Evolutionary conservation across 164 flowering plant species (phyloP).

Genomic region (Vitis rupestris): DNA sequence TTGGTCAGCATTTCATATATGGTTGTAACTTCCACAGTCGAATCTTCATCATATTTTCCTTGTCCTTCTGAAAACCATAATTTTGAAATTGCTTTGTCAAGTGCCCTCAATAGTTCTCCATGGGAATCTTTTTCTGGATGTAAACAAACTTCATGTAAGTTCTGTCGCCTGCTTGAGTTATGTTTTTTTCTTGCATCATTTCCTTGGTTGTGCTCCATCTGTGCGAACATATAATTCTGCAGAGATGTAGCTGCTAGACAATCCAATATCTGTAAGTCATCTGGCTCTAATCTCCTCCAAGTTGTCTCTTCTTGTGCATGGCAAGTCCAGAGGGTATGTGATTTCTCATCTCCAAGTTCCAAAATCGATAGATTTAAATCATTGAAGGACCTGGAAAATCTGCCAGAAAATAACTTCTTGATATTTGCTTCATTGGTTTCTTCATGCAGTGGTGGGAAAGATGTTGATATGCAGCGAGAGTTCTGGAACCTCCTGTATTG

Average conservation of each 20-base stretch:
- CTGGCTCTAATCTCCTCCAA: slow-evolving; percentile 16
- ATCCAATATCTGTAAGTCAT: slow-evolving; percentile 20
- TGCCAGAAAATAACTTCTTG: slow-evolving; percentile 19
- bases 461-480: slow-evolving; percentile 18
- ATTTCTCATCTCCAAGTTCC: slow-evolving; percentile 17
- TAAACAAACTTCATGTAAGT: slow-evolving; percentile 10
- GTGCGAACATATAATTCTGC: slow-evolving; percentile 8
- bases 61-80: slow-evolving; percentile 46
- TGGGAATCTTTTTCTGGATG: slow-evolving; percentile 19
- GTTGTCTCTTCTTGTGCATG: slow-evolving; percentile 20
- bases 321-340: slow-evolving; percentile 14
- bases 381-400: slow-evolving; percentile 26
- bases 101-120: slow-evolving; percentile 33
- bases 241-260: slow-evolving; percentile 16
- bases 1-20: slow-evolving; percentile 43
- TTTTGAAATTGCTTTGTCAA: slow-evolving; percentile 50
- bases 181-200: slow-evolving; percentile 15
- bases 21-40: slow-evolving; percentile 42
- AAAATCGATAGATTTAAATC: slow-evolving; percentile 25
- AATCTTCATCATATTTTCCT: slow-evolving; percentile 37
- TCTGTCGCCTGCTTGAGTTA: slow-evolving; percentile 10
- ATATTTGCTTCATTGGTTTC: slow-evolving; percentile 25
- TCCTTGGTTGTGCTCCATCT: slow-evolving; percentile 5
- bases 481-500: slow-evolving; percentile 31
- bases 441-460: slow-evolving; percentile 13